phyloP scores from a whole-genome alignment of 768 basidiomycete genomes.

The Chalciporus chontae region DNA sequence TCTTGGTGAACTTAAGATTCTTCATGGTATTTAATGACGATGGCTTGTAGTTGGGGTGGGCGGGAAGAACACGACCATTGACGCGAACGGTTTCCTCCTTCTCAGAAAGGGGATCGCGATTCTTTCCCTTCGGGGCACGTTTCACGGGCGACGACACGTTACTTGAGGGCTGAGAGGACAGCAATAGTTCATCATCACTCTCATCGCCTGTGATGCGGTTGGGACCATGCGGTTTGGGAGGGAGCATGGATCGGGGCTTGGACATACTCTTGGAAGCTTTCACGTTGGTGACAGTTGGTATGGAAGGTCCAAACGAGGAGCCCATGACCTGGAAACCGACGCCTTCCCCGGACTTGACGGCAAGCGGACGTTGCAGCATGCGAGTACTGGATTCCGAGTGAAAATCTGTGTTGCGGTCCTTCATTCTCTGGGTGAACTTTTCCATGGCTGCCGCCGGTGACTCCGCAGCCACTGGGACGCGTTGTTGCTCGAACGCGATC shows the following conservation, averaged over 20 bases:
- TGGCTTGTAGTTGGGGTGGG: slow-evolving; percentile 25
- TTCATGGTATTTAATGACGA: slow-evolving; percentile 4
- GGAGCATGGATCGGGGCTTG: background rate
- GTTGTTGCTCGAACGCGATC: slow-evolving; percentile 1
- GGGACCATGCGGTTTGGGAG: background rate
- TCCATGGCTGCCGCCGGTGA: slow-evolving; percentile 24
- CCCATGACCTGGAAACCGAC: slow-evolving; percentile 24
- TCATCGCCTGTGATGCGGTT: slow-evolving; percentile 2
- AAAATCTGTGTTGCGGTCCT: background rate
- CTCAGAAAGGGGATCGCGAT: background rate
- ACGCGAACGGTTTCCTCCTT: slow-evolving; percentile 13
- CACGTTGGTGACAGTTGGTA: background rate
- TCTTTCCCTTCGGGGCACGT: slow-evolving; percentile 12
- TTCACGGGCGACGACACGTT: slow-evolving; percentile 12
- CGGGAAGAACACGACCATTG: slow-evolving; percentile 13
- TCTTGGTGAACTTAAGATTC: slow-evolving; percentile 36
- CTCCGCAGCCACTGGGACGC: background rate
- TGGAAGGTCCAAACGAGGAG: slow-evolving; percentile 16
- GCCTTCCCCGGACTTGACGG: slow-evolving; percentile 26
- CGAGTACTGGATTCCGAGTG: slow-evolving; percentile 20
- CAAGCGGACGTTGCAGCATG: slow-evolving; percentile 22
- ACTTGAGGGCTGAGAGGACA: slow-evolving; percentile 23
- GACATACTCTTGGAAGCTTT: slow-evolving; percentile 9
- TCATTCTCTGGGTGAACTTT: background rate
- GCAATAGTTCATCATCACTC: slow-evolving; percentile 30